These are phyloP conservation scores for Tritrichomonas foetus DNA, from an alignment of 208 protist genomes.

Conservation along the genomic window DNA sequence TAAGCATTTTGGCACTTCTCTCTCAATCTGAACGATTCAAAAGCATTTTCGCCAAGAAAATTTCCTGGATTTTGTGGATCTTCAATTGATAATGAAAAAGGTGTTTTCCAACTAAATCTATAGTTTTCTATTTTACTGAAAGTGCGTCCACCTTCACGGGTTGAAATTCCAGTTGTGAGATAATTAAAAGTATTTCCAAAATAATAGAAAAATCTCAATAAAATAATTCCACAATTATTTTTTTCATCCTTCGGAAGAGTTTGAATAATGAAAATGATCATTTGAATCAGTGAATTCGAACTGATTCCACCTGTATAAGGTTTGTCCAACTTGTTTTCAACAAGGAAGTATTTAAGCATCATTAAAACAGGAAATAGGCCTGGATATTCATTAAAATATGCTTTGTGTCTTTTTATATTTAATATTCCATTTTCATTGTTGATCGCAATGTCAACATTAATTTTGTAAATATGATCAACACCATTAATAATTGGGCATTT, in stretches of 20 bases:
- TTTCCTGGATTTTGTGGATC: neutral
- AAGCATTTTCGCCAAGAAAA: neutral
- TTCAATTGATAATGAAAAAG: neutral
- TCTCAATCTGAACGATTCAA: neutral
- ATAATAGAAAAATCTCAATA: neutral
- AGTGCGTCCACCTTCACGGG: neutral
- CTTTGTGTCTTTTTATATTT: neutral
- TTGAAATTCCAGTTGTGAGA: neutral
- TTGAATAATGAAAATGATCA: neutral
- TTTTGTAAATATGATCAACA: neutral
- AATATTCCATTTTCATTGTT: constrained; percentile 1
- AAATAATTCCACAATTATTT: neutral
- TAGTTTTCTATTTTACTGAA: neutral
- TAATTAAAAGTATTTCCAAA: neutral
- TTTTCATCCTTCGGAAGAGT: neutral
- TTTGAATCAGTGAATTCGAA: neutral
- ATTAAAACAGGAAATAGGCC: neutral
- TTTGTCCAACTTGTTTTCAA: neutral
- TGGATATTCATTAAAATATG: neutral
- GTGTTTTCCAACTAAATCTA: neutral
- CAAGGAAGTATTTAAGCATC: neutral
- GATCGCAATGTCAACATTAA: neutral
- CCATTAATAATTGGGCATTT: neutral
- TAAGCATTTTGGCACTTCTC: neutral
- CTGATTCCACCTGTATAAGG: neutral